phyloP scores from a whole-genome alignment of 805 yeast species.

The Ogataea nonfermentans region DNA sequence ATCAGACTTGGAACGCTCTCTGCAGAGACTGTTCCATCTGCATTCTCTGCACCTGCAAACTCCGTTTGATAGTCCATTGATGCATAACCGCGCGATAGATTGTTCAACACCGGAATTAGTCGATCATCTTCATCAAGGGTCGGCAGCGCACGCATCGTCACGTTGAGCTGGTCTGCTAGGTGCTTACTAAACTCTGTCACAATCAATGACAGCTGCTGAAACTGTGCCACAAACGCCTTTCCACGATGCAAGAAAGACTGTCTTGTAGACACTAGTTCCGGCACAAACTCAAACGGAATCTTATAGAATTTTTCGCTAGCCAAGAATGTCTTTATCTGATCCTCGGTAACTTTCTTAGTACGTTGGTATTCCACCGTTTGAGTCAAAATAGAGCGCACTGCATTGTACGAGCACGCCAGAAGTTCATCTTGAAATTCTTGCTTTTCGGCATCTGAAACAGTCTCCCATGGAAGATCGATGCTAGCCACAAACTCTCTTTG shows the following conservation, averaged over 20 bases:
- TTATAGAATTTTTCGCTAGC: conserved; percentile 69
- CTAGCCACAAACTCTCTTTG: conserved; percentile 67
- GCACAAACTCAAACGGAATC: conserved; percentile 83
- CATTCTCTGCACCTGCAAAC: conserved; percentile 17
- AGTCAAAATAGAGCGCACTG: conserved; percentile 39
- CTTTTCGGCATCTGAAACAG: conserved; percentile 64
- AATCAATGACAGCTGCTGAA: conserved; percentile 70
- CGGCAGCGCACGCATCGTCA: conserved; percentile 76
- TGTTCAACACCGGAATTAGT: conserved; percentile 76
- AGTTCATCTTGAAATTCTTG: conserved; percentile 45
- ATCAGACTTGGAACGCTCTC: conserved; percentile 54
- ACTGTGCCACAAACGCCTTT: conserved; percentile 79
- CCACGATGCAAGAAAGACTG: conserved; percentile 68
- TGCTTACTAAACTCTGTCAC: conserved; percentile 62
- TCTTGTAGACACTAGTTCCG: conserved; percentile 72
- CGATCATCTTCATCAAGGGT: conserved; percentile 91
- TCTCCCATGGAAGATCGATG: conserved; percentile 70
- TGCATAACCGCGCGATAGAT: conserved; percentile 71
- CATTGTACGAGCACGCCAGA: conserved; percentile 50
- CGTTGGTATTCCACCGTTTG: conserved; percentile 30
- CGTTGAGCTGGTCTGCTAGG: conserved; percentile 50
- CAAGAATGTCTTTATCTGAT: conserved; percentile 50
- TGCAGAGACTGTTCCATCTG: conserved; percentile 48
- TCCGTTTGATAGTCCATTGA: conserved; percentile 43
- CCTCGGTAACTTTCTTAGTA: conserved; percentile 43